Evolutionary conservation across 768 basidiomycete genomes (phyloP).

Genomic region (Rhodosporidiobolus sp.): DNA sequence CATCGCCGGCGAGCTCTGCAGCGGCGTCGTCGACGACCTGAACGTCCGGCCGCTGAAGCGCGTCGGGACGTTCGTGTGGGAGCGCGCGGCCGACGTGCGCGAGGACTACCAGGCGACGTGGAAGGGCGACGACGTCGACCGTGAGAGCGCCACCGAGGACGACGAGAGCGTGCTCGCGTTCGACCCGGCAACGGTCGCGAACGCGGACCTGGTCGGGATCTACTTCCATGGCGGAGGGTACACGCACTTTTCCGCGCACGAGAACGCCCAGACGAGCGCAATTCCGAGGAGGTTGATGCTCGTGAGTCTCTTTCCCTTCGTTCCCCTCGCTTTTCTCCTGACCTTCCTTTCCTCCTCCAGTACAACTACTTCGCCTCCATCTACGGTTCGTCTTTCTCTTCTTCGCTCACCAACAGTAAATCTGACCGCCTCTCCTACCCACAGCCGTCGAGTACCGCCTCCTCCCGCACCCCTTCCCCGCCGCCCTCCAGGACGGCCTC

Average conservation of each 20-base stretch:
- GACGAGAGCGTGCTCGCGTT: slow-evolving; percentile 38
- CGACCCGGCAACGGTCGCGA: slow-evolving; percentile 31
- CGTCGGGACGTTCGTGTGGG: slow-evolving; percentile 39
- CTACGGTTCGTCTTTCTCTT: background rate
- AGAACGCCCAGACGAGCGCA: slow-evolving; percentile 38
- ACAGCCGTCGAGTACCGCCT: slow-evolving; percentile 69
- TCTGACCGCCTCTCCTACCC: background rate
- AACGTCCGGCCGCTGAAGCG: slow-evolving; percentile 18
- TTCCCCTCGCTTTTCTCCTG: background rate
- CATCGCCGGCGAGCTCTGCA: slow-evolving; percentile 9
- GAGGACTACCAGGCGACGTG: slow-evolving; percentile 9
- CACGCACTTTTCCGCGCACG: slow-evolving; percentile 30
- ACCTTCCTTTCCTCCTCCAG: background rate
- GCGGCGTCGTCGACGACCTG: slow-evolving; percentile 18
- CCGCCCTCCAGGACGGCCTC: slow-evolving; percentile 69
- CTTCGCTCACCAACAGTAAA: background rate
- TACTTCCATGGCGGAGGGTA: slow-evolving; percentile 49
- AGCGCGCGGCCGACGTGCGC: slow-evolving; percentile 9
- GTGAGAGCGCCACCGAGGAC: slow-evolving; percentile 11
- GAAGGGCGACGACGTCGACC: slow-evolving; percentile 12
- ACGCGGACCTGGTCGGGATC: slow-evolving; percentile 49
- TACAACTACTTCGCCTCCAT: slow-evolving; percentile 31
- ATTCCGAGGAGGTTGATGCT: slow-evolving; percentile 39
- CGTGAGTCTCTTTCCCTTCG: slow-evolving; percentile 36
- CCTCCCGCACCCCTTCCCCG: slow-evolving; percentile 63